phyloP scores from a whole-genome alignment of 495 filamentous ascomycete species.

The Bryoglossum gracile region DNA sequence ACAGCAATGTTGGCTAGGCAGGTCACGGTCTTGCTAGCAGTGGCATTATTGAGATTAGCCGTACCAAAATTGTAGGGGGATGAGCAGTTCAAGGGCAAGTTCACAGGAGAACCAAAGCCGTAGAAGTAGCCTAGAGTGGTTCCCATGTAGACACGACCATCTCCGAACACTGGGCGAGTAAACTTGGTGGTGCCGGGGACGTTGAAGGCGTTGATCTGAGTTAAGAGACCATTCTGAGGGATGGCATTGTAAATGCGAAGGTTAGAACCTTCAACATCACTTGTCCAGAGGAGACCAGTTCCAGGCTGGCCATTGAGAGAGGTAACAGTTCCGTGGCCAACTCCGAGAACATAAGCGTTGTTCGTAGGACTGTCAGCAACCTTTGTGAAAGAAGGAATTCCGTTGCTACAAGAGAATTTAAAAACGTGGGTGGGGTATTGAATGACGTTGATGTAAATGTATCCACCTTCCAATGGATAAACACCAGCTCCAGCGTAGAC shows the following conservation, averaged over 20 bases:
- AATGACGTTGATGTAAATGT: slow-evolving; percentile 37
- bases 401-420: slow-evolving; percentile 33
- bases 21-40: slow-evolving; percentile 23
- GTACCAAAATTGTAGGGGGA: slow-evolving; percentile 38
- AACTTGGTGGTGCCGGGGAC: slow-evolving; percentile 38
- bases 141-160: slow-evolving; percentile 37
- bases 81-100: slow-evolving; percentile 34
- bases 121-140: slow-evolving; percentile 33
- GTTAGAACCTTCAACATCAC: slow-evolving; percentile 33
- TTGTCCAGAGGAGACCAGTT: slow-evolving; percentile 34
- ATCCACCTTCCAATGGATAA: slow-evolving; percentile 42
- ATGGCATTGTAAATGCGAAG: slow-evolving; percentile 33
- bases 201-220: slow-evolving; percentile 32
- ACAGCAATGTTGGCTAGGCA: slow-evolving; percentile 31
- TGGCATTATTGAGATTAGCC: slow-evolving; percentile 27
- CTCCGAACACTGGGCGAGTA: slow-evolving; percentile 40
- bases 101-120: slow-evolving; percentile 36
- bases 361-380: slow-evolving; percentile 30
- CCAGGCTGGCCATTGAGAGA: slow-evolving; percentile 33
- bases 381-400: slow-evolving; percentile 34
- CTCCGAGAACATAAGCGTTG: slow-evolving; percentile 31
- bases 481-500: slow-evolving; percentile 41
- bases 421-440: slow-evolving; percentile 28
- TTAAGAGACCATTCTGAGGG: slow-evolving; percentile 34
- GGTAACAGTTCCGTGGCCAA: slow-evolving; percentile 36